These are phyloP conservation scores for Penicillium taxi DNA, from an alignment of 495 filamentous ascomycete genomes.

Conservation along the genomic window DNA sequence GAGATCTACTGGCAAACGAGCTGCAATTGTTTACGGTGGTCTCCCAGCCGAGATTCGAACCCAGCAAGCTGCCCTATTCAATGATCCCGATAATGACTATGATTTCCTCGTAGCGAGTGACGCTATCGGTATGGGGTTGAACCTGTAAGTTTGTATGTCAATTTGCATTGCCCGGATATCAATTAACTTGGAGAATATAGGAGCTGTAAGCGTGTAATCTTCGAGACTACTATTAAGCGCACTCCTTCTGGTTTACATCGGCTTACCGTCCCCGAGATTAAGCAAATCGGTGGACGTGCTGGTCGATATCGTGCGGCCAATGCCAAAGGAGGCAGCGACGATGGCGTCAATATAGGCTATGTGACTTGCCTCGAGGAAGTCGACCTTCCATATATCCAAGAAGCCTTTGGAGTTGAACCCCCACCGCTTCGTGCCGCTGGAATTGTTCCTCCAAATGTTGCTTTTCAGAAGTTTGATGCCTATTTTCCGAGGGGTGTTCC, in stretches of 20 bases:
- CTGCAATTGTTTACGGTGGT: conserved; percentile 87
- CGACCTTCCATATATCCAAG: conserved; percentile 55
- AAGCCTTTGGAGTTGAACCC: conserved; percentile 54
- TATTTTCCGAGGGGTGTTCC: conserved; percentile 72
- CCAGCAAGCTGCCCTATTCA: conserved; percentile 86
- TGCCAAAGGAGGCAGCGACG: conserved; percentile 16
- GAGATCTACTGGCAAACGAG: conserved; percentile 59
- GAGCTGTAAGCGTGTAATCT: conserved; percentile 84
- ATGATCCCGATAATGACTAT: conserved; percentile 89
- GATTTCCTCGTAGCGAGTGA: conserved; percentile 92
- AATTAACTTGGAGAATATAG: conserved; percentile 27
- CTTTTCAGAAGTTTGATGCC: conserved; percentile 62
- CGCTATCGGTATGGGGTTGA: conserved; percentile 96
- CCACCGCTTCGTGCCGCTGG: conserved; percentile 66
- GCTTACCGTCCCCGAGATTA: conserved; percentile 68
- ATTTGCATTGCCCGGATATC: background rate
- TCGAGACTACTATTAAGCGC: conserved; percentile 66
- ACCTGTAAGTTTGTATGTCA: conserved; percentile 49
- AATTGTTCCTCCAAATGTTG: conserved; percentile 55
- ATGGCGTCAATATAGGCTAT: conserved; percentile 48
- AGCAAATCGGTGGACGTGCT: conserved; percentile 91
- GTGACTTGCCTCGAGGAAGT: conserved; percentile 70
- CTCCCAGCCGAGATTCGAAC: conserved; percentile 88
- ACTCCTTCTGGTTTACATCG: conserved; percentile 41
- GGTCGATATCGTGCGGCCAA: conserved; percentile 79